phyloP scores from a whole-genome alignment of 2,329 filamentous ascomycete genomes.

The Emergomyces orientalis region DNA sequence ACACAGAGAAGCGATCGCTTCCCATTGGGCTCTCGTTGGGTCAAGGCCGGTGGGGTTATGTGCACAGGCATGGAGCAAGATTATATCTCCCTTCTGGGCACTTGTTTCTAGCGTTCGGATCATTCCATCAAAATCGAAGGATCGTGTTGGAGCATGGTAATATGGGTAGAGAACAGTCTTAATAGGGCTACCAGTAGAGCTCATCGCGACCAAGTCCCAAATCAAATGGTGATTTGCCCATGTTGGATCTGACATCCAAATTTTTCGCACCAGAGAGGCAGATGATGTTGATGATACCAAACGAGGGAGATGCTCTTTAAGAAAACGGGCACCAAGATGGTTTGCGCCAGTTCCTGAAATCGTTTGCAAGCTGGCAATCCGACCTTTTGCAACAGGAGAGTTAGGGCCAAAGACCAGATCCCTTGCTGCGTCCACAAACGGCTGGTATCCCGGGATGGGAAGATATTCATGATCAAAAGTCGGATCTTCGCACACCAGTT shows the following conservation, averaged over 20 bases:
- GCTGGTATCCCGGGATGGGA: slow-evolving; percentile 75
- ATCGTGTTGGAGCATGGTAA: slow-evolving; percentile 56
- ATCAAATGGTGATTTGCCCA: slow-evolving; percentile 98
- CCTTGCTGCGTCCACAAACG: slow-evolving; percentile 77
- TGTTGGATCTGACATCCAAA: slow-evolving; percentile 89
- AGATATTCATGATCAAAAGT: slow-evolving; percentile 95
- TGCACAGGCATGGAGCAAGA: slow-evolving; percentile 87
- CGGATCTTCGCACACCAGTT: slow-evolving; percentile 73
- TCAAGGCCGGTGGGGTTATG: slow-evolving; percentile 98
- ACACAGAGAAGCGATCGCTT: slow-evolving; percentile 69
- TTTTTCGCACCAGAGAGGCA: slow-evolving; percentile 41
- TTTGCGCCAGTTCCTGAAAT: slow-evolving; percentile 94
- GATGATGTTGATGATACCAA: not conserved
- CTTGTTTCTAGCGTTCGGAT: slow-evolving; percentile 81
- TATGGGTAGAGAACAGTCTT: slow-evolving; percentile 78
- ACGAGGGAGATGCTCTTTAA: slow-evolving; percentile 68
- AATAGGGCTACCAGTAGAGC: slow-evolving; percentile 70
- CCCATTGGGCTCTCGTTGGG: slow-evolving; percentile 86
- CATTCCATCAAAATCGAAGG: slow-evolving; percentile 43
- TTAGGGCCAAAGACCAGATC: slow-evolving; percentile 70
- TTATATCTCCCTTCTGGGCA: slow-evolving; percentile 69
- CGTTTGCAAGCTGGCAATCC: slow-evolving; percentile 68
- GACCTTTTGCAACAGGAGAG: slow-evolving; percentile 21
- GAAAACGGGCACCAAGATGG: slow-evolving; percentile 84
- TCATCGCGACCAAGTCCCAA: slow-evolving; percentile 45